Base-by-base conservation (phyloP, 495 filamentous ascomycete species). In the Penicillium lividum region DNA sequence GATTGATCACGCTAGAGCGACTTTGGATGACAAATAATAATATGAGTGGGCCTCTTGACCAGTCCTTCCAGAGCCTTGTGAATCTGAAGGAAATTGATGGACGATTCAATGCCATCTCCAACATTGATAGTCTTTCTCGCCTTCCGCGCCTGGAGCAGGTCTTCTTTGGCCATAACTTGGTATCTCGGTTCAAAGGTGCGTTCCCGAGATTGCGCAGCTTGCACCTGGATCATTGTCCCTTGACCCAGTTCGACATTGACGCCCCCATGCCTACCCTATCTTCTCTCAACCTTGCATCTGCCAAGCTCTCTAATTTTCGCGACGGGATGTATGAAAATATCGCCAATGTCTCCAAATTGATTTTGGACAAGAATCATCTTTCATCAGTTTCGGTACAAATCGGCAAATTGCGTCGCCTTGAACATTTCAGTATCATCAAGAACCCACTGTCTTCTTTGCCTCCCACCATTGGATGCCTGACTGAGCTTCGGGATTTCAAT, bases 21-120 rank as follows among this genome's bases (percentile, higher is more conserved):
- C 82, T 99, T 38, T 93, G 91, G 78, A 92, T 95, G 66, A 97
- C 94, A 0, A 99, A 98, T 74, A 99, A 99, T 69, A 86, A 86
- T 51, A 77, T 98, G 4, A 76, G 83, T 18, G 92, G 91, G 3
- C 72, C 84, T 10, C 84, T 98, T 44, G 86, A 90, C 30, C 76
- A 82, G 3, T 83, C 84, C 0, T 88, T 97, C 70, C 79, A 77
- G 47, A 76, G 85, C 10, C 76, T 98, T 11, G 74, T 77, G 38
- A 96, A 87, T 62, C 77, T 99, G 53, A 92, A 89, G 62, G 93
- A 98, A 69, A 81, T 98, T 33, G 95, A 99, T 72, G 85, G 95
- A 55, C 89, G 95, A 40, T 98, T 93, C 77, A 99, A 99, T 67
- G 80, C 80, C 4, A 86, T 99, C 49, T 82, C 84, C 45, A 89